Percentiles rank a stretch among this genome's conserved stretches.
These are phyloP conservation scores for Vitis labrusca DNA, from an alignment of 164 flowering plant genomes.

Conservation along the genomic window DNA sequence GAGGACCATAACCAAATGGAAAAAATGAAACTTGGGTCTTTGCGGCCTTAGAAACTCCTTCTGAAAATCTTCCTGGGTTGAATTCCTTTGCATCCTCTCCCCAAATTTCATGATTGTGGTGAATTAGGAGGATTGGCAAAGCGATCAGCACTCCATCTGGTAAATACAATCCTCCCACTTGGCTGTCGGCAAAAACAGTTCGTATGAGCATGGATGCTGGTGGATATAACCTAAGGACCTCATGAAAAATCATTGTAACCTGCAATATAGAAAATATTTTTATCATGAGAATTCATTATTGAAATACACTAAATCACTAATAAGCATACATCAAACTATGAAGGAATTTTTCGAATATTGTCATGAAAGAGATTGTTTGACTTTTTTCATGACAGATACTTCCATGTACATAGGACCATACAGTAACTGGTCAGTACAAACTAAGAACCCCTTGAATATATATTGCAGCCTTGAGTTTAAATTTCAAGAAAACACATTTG, in stretches of 20 bases:
- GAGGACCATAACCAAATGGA: conserved; percentile 30
- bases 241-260: conserved; percentile 7
- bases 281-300: too few species aligned
- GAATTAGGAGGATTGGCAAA: conserved; percentile 10
- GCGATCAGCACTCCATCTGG: conserved; percentile 16
- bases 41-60: conserved; percentile 22
- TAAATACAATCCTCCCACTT: conserved; percentile 16
- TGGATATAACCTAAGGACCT: conserved; percentile 28
- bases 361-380: too few species aligned
- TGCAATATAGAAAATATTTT: too few species aligned
- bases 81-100: conserved; percentile 25
- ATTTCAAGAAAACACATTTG: too few species aligned
- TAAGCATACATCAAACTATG: too few species aligned
- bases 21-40: conserved; percentile 12
- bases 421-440: too few species aligned
- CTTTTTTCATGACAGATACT: too few species aligned
- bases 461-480: too few species aligned
- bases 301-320: too few species aligned
- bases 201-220: conserved; percentile 3
- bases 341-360: too few species aligned
- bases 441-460: too few species aligned
- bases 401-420: too few species aligned
- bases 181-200: neutral
- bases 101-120: conserved; percentile 17
- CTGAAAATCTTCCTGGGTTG: conserved; percentile 22